These are phyloP conservation scores for Candolleomyces eurysporus DNA, from an alignment of 768 basidiomycete species.

Conservation along the genomic window DNA sequence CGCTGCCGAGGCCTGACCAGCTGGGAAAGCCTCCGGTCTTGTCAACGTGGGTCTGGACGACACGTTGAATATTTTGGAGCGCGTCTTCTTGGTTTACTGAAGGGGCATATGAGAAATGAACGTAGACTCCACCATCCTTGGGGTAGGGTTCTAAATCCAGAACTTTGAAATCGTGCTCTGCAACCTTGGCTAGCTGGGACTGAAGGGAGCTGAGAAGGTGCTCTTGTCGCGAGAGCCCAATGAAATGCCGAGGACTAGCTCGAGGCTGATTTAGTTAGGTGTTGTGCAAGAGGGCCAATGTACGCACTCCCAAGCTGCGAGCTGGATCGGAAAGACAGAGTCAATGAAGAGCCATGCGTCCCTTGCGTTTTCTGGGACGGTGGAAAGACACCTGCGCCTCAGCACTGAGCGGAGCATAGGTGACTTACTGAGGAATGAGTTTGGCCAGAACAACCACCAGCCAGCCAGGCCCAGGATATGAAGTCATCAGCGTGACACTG, in stretches of 20 bases:
- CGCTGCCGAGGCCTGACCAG: conserved; percentile 54
- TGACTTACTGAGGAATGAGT: not conserved
- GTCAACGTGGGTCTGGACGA: conserved; percentile 41
- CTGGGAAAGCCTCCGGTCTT: conserved; percentile 59
- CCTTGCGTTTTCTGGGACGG: conserved; percentile 2
- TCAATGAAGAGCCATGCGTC: conserved; percentile 71
- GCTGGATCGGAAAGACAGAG: conserved; percentile 72
- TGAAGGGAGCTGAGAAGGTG: conserved; percentile 48
- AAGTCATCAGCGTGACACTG: conserved; percentile 2
- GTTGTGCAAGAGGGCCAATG: not conserved
- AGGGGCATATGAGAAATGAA: conserved; percentile 59
- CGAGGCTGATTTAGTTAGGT: conserved; percentile 6
- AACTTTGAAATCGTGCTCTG: conserved; percentile 58
- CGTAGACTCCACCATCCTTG: conserved; percentile 88
- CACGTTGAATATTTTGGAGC: conserved; percentile 46
- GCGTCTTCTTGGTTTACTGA: conserved; percentile 29
- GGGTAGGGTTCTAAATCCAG: conserved; percentile 58
- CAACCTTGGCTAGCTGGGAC: conserved; percentile 48
- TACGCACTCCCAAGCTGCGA: conserved; percentile 73
- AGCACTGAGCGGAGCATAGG: conserved; percentile 9
- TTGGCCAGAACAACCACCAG: not conserved
- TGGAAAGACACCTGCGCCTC: conserved; percentile 1
- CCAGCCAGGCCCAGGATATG: not conserved
- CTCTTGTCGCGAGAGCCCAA: conserved; percentile 61
- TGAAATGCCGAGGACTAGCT: conserved; percentile 60